phyloP scores from a whole-genome alignment of 2,329 filamentous ascomycete species.

The Cladobotryum protrusum region DNA sequence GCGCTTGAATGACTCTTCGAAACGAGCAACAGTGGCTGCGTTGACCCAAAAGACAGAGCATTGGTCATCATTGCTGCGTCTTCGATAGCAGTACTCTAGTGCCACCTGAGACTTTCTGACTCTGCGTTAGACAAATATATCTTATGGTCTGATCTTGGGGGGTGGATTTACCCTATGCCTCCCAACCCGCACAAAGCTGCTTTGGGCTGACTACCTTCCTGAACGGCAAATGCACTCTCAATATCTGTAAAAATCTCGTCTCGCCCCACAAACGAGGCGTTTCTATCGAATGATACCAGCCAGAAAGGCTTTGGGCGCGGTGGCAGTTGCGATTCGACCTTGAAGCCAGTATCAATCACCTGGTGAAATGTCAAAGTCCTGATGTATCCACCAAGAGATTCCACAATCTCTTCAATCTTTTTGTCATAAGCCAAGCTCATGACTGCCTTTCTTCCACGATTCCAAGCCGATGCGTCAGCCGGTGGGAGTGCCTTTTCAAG shows the following conservation, averaged over 20 bases:
- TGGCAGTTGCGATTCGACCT: not conserved
- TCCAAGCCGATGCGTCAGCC: not conserved
- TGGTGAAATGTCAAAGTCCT: slow-evolving; percentile 4
- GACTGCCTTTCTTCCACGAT: not conserved
- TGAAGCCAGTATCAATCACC: slow-evolving; percentile 2
- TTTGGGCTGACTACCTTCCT: slow-evolving; percentile 4
- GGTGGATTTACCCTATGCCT: slow-evolving; percentile 4
- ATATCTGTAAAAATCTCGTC: slow-evolving; percentile 4
- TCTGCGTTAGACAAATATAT: not conserved
- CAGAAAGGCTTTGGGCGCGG: not conserved
- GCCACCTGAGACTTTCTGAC: slow-evolving; percentile 7
- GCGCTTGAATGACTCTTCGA: slow-evolving; percentile 8
- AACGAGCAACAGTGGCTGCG: slow-evolving; percentile 6
- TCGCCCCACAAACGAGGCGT: slow-evolving; percentile 6
- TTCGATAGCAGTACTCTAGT: slow-evolving; percentile 9
- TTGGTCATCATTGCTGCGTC: not conserved
- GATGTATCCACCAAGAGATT: slow-evolving; percentile 3
- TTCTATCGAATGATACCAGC: slow-evolving; percentile 7
- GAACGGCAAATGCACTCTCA: slow-evolving; percentile 2
- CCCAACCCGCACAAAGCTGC: slow-evolving; percentile 8
- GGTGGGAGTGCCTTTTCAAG: slow-evolving; percentile 3
- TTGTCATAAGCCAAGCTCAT: slow-evolving; percentile 3
- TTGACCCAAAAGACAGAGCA: slow-evolving; percentile 10
- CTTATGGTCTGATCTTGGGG: no score
- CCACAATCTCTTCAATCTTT: slow-evolving; percentile 2